These are phyloP conservation scores for Russula ochroleuca DNA, from an alignment of 768 basidiomycete genomes.

Conservation along the genomic window DNA sequence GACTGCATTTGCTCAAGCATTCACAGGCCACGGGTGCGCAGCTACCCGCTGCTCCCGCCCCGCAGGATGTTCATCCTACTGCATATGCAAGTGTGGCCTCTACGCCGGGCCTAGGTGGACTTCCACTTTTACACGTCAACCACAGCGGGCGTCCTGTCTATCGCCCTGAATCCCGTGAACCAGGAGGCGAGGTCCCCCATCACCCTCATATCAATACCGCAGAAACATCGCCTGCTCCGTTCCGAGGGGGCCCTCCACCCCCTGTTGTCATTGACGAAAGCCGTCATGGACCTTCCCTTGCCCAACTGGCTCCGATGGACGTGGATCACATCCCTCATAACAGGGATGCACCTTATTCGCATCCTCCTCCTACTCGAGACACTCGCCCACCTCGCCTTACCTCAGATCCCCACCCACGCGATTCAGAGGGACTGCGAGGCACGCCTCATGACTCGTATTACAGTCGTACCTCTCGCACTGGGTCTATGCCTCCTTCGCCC, in stretches of 20 bases:
- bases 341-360: conserved; percentile 49
- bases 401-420: conserved; percentile 50
- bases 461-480: conserved; percentile 47
- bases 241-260: conserved; percentile 78
- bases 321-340: conserved; percentile 38
- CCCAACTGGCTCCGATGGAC: conserved; percentile 77
- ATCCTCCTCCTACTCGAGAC: conserved; percentile 42
- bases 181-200: conserved; percentile 42
- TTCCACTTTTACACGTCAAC: conserved; percentile 57
- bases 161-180: conserved; percentile 64
- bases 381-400: conserved; percentile 62
- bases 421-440: conserved; percentile 49
- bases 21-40: conserved; percentile 72
- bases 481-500: conserved; percentile 60
- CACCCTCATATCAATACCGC: conserved; percentile 48
- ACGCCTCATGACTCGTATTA: conserved; percentile 53
- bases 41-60: conserved; percentile 83
- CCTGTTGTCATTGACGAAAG: conserved; percentile 75
- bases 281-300: conserved; percentile 60
- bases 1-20: conserved; percentile 71
- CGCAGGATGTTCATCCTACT: conserved; percentile 94
- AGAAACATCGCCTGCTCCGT: conserved; percentile 65
- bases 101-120: conserved; percentile 56
- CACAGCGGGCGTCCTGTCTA: conserved; percentile 45
- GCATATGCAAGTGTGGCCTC: conserved; percentile 84